A percentile compares a stretch with the other conserved stretches of the same genome.
phyloP scores from a whole-genome alignment of 495 filamentous ascomycete genomes.

The Neurospora cerealis region DNA sequence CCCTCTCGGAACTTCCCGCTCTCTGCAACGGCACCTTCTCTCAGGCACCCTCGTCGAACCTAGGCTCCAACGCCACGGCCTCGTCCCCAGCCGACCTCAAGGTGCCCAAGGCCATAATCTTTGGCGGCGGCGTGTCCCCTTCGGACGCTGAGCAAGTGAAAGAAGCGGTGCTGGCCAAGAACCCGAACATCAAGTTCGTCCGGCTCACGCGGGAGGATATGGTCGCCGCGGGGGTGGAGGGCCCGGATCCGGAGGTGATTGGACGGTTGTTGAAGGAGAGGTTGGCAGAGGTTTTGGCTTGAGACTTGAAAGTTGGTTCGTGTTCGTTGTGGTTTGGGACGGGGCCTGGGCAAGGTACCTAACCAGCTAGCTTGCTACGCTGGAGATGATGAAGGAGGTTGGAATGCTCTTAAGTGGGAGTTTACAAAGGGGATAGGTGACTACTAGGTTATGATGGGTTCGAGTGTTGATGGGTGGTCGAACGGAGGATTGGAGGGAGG shows the following conservation, averaged over 20 bases:
- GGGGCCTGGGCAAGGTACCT: background rate
- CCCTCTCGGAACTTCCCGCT: constrained; percentile 14
- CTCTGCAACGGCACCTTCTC: constrained; percentile 11
- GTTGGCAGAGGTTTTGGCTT: constrained; percentile 2
- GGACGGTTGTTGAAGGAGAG: constrained; percentile 13
- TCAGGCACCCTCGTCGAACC: constrained; percentile 1
- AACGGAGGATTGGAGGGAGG: background rate
- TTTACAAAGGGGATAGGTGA: background rate
- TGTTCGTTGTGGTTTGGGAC: background rate
- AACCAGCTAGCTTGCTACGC: background rate
- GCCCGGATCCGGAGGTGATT: constrained; percentile 15
- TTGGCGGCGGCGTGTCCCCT: constrained; percentile 17
- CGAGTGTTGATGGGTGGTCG: background rate
- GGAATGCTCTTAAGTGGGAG: background rate
- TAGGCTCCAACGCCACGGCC: constrained; percentile 16
- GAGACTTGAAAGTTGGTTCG: background rate
- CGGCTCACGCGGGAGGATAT: constrained; percentile 15
- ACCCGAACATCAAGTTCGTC: constrained; percentile 7
- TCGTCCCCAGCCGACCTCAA: background rate
- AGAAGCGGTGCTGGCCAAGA: constrained; percentile 9
- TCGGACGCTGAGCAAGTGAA: constrained; percentile 10
- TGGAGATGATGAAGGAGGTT: background rate
- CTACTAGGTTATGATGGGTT: background rate
- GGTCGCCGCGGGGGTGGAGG: constrained; percentile 8
- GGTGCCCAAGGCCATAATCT: constrained; percentile 17